Base-by-base conservation (phyloP, 164 flowering plant species). In the Magnolia officinalis region DNA sequence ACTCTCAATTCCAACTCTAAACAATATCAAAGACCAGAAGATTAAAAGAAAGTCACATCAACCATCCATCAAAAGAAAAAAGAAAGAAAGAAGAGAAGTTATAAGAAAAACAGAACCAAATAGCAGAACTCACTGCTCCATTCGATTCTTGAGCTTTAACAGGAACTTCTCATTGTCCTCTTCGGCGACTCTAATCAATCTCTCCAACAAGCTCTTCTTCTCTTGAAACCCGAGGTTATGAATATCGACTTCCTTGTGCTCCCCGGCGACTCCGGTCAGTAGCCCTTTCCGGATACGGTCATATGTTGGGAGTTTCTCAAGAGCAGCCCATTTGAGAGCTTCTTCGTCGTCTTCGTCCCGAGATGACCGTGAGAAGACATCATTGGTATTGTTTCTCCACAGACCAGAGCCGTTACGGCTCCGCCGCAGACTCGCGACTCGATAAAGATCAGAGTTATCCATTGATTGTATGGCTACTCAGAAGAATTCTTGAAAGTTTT, bases 131-230 rank as follows among this genome's bases (percentile, higher is more conserved):
- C 50, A 80, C 87, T 81, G 65, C 66, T 85, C 84, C 26, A 85
- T 77, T 8, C 85, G 76, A 37, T 88, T 71, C 82, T 83, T 90
- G 76, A 90, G 90, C 86, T 90, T 89, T 59, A 82, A 61, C 78
- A 91, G 82, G 84, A 89, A 88, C 78, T 81, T 84, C 83, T 88
- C 94, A 76, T 91, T 89, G 72, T 87, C 92, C 50, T 89, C 86
- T 69, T 88, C 93, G 0, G 91, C 91, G 70, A 81, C 83, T 69
- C 77, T 84, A 0, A 90, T 80, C 49, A 92, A 79, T 73, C 89
- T 88, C 49, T 92, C 93, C 45, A 91, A 24, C 77, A 90, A 63
- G 20, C 24, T 68, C 63, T 76, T 81, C 76, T 78, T 86, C 51
- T 89, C 90, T 50, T 75, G 77, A n/a, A 72, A 70, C 23, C 85